These are phyloP conservation scores for Pleurotus eryngii DNA, from an alignment of 768 basidiomycete genomes.

Conservation along the genomic window DNA sequence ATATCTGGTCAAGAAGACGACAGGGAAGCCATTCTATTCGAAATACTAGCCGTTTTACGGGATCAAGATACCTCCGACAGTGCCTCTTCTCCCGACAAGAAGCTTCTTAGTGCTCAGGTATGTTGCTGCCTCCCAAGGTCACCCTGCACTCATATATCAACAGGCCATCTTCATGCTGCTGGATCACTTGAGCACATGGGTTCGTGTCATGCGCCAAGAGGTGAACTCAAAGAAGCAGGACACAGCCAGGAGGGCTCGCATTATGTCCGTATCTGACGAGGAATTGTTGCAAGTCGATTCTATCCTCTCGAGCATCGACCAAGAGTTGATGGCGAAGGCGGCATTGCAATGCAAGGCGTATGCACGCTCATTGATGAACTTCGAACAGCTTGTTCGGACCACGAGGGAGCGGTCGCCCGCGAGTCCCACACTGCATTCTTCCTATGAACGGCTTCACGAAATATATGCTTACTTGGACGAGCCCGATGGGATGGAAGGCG, in stretches of 20 bases:
- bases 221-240: constrained; percentile 46
- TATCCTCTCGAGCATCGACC: constrained; percentile 77
- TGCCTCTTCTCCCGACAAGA: constrained; percentile 68
- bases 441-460: constrained; percentile 91
- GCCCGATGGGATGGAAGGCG: constrained; percentile 98
- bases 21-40: constrained; percentile 61
- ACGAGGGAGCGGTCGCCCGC: constrained; percentile 40
- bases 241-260: constrained; percentile 41
- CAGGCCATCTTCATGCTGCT: constrained; percentile 92
- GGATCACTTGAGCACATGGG: constrained; percentile 92
- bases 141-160: background rate
- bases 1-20: constrained; percentile 69
- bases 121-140: constrained; percentile 5
- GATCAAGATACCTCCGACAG: constrained; percentile 77
- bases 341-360: constrained; percentile 94
- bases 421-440: constrained; percentile 52
- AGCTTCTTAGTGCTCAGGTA: constrained; percentile 92
- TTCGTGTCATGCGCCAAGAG: constrained; percentile 72
- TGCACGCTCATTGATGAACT: constrained; percentile 91
- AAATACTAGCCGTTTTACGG: constrained; percentile 77
- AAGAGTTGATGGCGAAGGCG: constrained; percentile 87
- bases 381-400: constrained; percentile 76
- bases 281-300: constrained; percentile 76
- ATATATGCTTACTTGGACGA: constrained; percentile 96
- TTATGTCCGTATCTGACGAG: constrained; percentile 42